phyloP scores from a whole-genome alignment of 192 early-diverging fungal genomes.

The Obelidium mucronatum region DNA sequence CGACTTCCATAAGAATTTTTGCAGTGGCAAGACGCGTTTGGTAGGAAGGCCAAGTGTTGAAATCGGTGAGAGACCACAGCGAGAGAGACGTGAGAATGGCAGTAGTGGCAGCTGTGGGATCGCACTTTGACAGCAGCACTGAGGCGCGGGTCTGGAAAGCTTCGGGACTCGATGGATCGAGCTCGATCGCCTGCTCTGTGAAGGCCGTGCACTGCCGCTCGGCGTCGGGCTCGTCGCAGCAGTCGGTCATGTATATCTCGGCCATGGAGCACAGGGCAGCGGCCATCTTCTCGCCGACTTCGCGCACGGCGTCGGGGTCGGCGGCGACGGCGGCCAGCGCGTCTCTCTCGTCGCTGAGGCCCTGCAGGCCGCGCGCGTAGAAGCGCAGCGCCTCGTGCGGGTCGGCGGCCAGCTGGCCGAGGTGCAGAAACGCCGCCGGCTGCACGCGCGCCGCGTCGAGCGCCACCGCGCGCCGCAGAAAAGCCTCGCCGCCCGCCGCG shows the following conservation, averaged over 20 bases:
- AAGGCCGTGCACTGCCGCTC: slow-evolving; percentile 84
- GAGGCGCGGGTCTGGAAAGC: slow-evolving; percentile 89
- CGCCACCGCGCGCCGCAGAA: slow-evolving; percentile 73
- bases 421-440: slow-evolving; percentile 81
- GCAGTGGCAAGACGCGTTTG: slow-evolving; percentile 82
- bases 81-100: slow-evolving; percentile 71
- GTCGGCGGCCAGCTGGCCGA: slow-evolving; percentile 58
- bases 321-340: slow-evolving; percentile 8
- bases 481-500: slow-evolving; percentile 48
- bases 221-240: slow-evolving; percentile 91
- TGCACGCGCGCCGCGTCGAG: slow-evolving; percentile 70
- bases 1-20: slow-evolving; percentile 88
- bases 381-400: slow-evolving; percentile 44
- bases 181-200: slow-evolving; percentile 68
- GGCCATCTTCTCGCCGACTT: slow-evolving; percentile 65
- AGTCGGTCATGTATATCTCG: slow-evolving; percentile 98
- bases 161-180: slow-evolving; percentile 81
- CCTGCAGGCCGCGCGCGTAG: slow-evolving; percentile 50
- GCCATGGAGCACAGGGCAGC: slow-evolving; percentile 92
- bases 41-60: slow-evolving; percentile 72
- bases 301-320: not conserved
- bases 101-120: slow-evolving; percentile 77
- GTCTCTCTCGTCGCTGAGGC: slow-evolving; percentile 46
- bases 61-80: slow-evolving; percentile 61
- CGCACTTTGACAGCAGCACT: slow-evolving; percentile 85